Evolutionary conservation across 257 asterid genomes (phyloP).

Genomic region (Nemophila menziesii): DNA sequence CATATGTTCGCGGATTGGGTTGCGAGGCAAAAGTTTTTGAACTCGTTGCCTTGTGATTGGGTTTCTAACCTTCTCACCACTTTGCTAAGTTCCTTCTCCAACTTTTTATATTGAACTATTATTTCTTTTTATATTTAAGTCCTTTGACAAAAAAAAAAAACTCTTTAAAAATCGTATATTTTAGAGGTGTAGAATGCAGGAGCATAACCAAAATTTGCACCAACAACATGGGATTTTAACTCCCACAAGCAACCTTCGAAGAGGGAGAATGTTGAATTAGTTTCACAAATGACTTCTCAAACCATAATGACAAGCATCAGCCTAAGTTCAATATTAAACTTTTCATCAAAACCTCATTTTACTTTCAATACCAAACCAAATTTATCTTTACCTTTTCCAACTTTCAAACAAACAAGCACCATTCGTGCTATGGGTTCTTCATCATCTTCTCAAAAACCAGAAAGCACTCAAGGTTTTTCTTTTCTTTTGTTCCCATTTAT

Average conservation of each 20-base stretch:
- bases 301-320: conserved; percentile 14
- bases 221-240: neutral
- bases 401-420: conserved; percentile 13
- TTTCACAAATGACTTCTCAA: conserved; percentile 30
- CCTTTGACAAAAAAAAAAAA: no score
- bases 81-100: no score
- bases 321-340: conserved; percentile 14
- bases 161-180: neutral
- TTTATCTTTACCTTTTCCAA: conserved; percentile 19
- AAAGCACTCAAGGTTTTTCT: conserved; percentile 43
- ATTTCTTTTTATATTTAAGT: no score
- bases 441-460: conserved; percentile 60
- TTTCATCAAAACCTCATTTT: conserved; percentile 29
- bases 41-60: no score
- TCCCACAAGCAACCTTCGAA: neutral
- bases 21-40: no score
- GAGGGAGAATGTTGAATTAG: neutral
- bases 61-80: no score
- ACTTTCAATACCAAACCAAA: conserved; percentile 9
- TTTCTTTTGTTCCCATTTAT: conserved; percentile 1
- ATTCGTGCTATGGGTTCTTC: conserved; percentile 80
- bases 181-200: neutral
- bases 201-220: neutral
- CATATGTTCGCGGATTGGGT: no score
- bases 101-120: no score